Percentiles rank a stretch among this genome's conserved stretches.
phyloP scores from a whole-genome alignment of 805 yeast species.

The Wickerhamiella azyma region DNA sequence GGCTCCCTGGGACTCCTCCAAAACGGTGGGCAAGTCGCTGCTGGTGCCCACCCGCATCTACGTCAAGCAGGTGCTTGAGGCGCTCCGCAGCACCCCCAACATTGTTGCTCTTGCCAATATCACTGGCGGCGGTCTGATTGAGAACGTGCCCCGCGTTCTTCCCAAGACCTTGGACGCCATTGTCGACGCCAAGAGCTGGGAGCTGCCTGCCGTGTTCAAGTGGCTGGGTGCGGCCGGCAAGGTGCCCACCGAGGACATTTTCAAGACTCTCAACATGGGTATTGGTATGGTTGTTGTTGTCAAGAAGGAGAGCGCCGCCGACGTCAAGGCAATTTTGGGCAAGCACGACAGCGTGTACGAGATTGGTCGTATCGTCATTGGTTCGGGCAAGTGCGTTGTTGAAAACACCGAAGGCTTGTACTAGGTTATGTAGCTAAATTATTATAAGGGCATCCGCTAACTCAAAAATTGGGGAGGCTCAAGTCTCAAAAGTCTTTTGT shows the following conservation, averaged over 20 bases:
- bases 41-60: constrained; percentile 86
- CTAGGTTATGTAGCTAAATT: constrained; percentile 10
- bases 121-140: constrained; percentile 97
- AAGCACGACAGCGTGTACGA: constrained; percentile 65
- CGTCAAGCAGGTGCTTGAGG: constrained; percentile 76
- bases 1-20: constrained; percentile 73
- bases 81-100: constrained; percentile 37
- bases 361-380: constrained; percentile 47
- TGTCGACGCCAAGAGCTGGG: constrained; percentile 70
- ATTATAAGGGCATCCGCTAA: background rate
- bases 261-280: constrained; percentile 91
- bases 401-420: constrained; percentile 25
- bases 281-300: constrained; percentile 92
- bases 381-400: constrained; percentile 29
- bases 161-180: constrained; percentile 69
- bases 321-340: constrained; percentile 37
- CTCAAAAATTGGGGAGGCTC: too few relatives aligned
- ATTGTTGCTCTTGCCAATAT: constrained; percentile 88
- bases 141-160: constrained; percentile 88
- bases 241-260: constrained; percentile 70
- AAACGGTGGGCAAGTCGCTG: constrained; percentile 73
- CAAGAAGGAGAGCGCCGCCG: constrained; percentile 48
- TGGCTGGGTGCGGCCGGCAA: constrained; percentile 90
- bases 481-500: constrained; percentile 17
- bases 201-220: constrained; percentile 75